These are phyloP conservation scores for Suillus decipiens DNA, from an alignment of 768 basidiomycete genomes.

Conservation along the genomic window DNA sequence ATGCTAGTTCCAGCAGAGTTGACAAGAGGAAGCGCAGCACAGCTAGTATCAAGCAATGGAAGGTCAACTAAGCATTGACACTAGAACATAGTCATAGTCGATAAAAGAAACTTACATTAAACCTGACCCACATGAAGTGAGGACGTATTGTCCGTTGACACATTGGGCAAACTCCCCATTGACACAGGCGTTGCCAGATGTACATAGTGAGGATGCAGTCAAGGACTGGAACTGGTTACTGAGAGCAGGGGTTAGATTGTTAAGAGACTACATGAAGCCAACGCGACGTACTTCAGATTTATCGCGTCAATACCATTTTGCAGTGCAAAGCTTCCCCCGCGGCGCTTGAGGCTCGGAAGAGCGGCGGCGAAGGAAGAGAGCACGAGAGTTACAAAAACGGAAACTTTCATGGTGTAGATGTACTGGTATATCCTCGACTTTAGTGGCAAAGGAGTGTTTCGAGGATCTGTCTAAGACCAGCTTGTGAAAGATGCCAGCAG, in stretches of 20 bases:
- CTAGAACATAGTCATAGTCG: neutral
- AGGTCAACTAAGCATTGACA: neutral
- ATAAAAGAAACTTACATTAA: conserved; percentile 17
- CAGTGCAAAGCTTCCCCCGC: conserved; percentile 28
- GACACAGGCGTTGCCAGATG: conserved; percentile 49
- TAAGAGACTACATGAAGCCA: neutral
- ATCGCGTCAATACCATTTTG: conserved; percentile 46
- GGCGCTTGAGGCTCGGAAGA: conserved; percentile 37
- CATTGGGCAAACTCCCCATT: conserved; percentile 56
- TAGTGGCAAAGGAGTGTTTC: neutral
- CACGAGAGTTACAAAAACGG: conserved; percentile 35
- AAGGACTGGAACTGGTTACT: conserved; percentile 25
- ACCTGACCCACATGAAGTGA: conserved; percentile 23
- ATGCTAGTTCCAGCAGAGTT: conserved; percentile 51
- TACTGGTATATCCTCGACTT: conserved; percentile 1
- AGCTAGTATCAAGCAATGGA: conserved; percentile 13
- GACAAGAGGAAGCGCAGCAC: conserved; percentile 50
- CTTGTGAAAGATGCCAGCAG: conserved; percentile 18
- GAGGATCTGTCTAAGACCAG: conserved; percentile 12
- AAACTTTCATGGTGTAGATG: conserved; percentile 39
- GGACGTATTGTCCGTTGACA: conserved; percentile 43
- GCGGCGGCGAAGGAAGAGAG: conserved; percentile 34
- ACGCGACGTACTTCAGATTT: conserved; percentile 38
- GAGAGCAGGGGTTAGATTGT: conserved; percentile 11
- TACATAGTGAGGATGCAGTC: conserved; percentile 35